Base-by-base conservation (phyloP, 169 alveolate genomes). In the Plasmodium gaboni region DNA sequence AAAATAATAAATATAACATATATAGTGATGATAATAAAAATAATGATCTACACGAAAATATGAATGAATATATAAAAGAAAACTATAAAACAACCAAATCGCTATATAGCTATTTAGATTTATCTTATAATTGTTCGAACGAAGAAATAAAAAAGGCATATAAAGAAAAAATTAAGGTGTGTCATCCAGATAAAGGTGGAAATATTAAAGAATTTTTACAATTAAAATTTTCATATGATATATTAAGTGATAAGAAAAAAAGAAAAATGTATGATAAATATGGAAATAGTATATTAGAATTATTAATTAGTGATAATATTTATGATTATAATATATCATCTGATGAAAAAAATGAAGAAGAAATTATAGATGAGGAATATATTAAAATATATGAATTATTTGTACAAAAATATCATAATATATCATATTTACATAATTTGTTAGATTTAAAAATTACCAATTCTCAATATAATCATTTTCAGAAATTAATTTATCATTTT, bases 121-220 rank as follows among this genome's bases (percentile, higher is more conserved):
- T 83, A 17, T 22, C 91, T 1, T 83, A 83, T 61, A 83, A 83
- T 17, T 69, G 91, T 32, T 17, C 65, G 13, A 68, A 67, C 50
- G 85, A 68, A 55, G 91, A 83, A 38, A 67, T 83, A 19, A 83
- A 83, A 83, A 83, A 83, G n/a, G 15, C 91, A 6, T 83, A 68
- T 60, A 83, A 83, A 28, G 91, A 83, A 12, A 83, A 83, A 83
- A 83, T 83, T 32, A 83, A 83, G 46, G 63, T 83, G 13, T 64
- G 69, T 7, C 91, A 83, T 50, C 91, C 91, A 51, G 91, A 83
- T 26, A 83, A 83, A 68, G 91, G 91, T 53, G 91, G 91, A 55
- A 59, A 46, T 26, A 68, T 83, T 13, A 50, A 83, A 44, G 63
- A 83, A 46, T 83, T 83, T 19, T 72, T 83, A 55, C 73, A 68